Percentiles rank a stretch among this genome's conserved stretches.
Evolutionary conservation across 2,329 filamentous ascomycete genomes (phyloP).

Genomic region (Chaetomium sp.): DNA sequence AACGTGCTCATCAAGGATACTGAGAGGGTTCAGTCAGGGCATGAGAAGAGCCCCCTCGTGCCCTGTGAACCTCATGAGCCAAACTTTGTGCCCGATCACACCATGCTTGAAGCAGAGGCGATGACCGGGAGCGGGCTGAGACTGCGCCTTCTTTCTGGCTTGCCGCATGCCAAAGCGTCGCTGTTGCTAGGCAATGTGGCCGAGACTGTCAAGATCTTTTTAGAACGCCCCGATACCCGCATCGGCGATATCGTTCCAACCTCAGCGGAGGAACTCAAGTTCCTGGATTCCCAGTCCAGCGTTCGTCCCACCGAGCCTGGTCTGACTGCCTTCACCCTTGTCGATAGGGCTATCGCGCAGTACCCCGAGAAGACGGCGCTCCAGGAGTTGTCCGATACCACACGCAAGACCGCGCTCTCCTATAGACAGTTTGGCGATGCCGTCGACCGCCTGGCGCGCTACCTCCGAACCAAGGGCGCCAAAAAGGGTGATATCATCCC

Average conservation of each 20-base stretch:
- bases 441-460: background rate
- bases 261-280: background rate
- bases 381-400: background rate
- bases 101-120: background rate
- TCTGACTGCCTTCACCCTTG: background rate
- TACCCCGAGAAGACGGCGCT: background rate
- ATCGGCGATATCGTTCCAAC: background rate
- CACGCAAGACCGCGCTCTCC: background rate
- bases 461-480: background rate
- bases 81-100: background rate
- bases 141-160: background rate
- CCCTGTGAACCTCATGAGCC: background rate
- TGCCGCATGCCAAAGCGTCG: background rate
- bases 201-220: background rate
- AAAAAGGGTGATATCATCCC: background rate
- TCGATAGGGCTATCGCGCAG: background rate
- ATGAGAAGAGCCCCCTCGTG: background rate
- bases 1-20: slow-evolving; percentile 1
- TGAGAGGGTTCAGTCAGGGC: background rate
- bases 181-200: background rate
- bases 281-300: background rate
- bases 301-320: background rate
- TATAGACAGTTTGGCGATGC: background rate
- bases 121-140: background rate
- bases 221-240: background rate